Conservation (phyloP, 2,329 filamentous ascomycete genomes). For the Clonostachys sp. region DNA sequence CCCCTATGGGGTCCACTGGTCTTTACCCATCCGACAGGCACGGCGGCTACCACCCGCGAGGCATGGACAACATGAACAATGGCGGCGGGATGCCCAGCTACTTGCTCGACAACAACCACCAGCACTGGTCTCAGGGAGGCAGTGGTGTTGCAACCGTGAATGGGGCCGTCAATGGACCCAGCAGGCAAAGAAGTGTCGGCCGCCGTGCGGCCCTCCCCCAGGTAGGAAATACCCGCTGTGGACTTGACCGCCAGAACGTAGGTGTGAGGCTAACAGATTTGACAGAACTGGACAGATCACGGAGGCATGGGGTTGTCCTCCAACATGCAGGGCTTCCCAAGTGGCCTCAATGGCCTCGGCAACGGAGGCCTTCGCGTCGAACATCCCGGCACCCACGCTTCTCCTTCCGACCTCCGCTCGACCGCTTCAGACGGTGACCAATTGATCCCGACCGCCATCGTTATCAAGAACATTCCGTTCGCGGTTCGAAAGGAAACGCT, state of each 20-base stretch:
- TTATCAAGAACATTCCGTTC: conserved; percentile 99
- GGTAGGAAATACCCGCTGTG: conserved; percentile 45
- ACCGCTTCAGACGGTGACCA: conserved; percentile 63
- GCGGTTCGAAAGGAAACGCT: conserved; percentile 96
- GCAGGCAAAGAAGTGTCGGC: conserved; percentile 50
- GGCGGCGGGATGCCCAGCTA: conserved; percentile 36
- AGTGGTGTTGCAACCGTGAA: conserved; percentile 60
- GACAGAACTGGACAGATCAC: conserved; percentile 48
- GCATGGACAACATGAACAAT: conserved; percentile 42
- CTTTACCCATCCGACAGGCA: conserved; percentile 69
- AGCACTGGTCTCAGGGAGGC: conserved; percentile 73
- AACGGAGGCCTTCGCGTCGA: conserved; percentile 39
- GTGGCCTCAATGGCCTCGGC: conserved; percentile 26
- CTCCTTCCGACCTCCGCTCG: conserved; percentile 33
- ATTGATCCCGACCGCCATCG: conserved; percentile 94
- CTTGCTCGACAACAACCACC: conserved; percentile 66
- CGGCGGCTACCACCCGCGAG: conserved; percentile 47
- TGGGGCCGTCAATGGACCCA: conserved; percentile 61
- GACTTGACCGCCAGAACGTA: background rate
- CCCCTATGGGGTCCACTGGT: conserved; percentile 55
- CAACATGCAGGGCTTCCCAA: conserved; percentile 25
- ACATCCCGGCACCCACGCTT: conserved; percentile 30
- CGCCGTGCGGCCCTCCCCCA: conserved; percentile 63
- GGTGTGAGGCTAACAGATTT: conserved; percentile 3
- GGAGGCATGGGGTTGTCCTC: conserved; percentile 34